Conservation (phyloP, 306 rosid genomes). For the Lathyrus oleraceus region DNA sequence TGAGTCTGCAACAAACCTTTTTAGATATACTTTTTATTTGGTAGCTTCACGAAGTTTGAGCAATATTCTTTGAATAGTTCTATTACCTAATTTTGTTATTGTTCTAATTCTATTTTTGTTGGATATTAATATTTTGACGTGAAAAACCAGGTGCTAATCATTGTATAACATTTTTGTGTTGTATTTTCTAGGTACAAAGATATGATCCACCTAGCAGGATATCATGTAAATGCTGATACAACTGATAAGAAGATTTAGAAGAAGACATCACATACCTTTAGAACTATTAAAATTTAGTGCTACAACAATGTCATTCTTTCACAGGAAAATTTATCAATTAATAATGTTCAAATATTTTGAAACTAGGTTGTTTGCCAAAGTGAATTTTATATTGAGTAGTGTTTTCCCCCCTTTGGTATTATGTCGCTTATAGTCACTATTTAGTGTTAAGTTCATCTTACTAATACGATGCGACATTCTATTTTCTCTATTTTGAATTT, state of each 20-base stretch:
- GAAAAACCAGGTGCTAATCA: conserved; percentile 1
- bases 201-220: conserved; percentile 72
- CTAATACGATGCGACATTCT: no score
- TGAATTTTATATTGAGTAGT: neutral
- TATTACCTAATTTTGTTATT: conserved; percentile 20
- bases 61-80: conserved; percentile 10
- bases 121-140: conserved; percentile 7
- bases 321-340: neutral
- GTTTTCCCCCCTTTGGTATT: neutral
- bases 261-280: conserved; percentile 50
- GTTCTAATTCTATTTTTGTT: neutral
- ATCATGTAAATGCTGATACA: conserved; percentile 72
- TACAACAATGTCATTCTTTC: neutral
- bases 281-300: neutral
- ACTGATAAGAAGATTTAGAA: conserved; percentile 89
- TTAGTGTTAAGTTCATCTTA: no score
- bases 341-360: conserved; percentile 9
- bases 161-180: conserved; percentile 19
- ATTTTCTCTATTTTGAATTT: no score
- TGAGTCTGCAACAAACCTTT: conserved; percentile 11
- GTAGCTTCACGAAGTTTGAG: conserved; percentile 2
- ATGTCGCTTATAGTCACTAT: no score
- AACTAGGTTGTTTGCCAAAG: neutral
- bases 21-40: neutral
- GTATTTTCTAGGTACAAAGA: conserved; percentile 61